A percentile compares a stretch with the other conserved stretches of the same genome.
Conservation (phyloP, 2,329 filamentous ascomycete species). For the Aspergillus sp. region DNA sequence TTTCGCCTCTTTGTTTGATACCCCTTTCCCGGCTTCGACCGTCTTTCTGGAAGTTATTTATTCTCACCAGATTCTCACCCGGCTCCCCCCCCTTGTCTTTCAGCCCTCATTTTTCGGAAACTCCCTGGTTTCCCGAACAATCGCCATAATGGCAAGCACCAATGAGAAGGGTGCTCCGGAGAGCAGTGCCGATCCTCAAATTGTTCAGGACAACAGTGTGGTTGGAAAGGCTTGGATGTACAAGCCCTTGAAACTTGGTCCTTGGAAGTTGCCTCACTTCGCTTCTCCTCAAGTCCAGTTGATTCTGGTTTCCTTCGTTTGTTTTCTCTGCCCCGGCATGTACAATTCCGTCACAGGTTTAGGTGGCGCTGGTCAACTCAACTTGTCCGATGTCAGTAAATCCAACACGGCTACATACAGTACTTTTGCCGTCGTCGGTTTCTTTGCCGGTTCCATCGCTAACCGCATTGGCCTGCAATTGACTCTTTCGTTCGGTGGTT, state of each 20-base stretch:
- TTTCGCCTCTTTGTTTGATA: neutral
- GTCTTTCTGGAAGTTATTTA: slow-evolving; percentile 7
- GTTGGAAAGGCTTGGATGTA: slow-evolving; percentile 63
- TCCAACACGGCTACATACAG: slow-evolving; percentile 71
- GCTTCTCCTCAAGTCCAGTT: slow-evolving; percentile 73
- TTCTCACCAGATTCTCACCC: neutral
- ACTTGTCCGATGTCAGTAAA: slow-evolving; percentile 59
- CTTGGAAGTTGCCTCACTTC: slow-evolving; percentile 62
- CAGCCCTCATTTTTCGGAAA: neutral
- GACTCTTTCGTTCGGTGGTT: slow-evolving; percentile 47
- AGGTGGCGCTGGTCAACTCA: slow-evolving; percentile 62
- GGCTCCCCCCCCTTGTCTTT: neutral
- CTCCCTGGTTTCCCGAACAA: neutral
- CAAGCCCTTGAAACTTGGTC: slow-evolving; percentile 57
- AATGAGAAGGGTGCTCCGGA: slow-evolving; percentile 19
- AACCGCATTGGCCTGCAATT: slow-evolving; percentile 46
- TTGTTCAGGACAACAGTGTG: slow-evolving; percentile 19
- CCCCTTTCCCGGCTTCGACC: slow-evolving; percentile 1
- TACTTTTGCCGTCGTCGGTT: slow-evolving; percentile 66
- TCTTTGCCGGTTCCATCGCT: slow-evolving; percentile 57
- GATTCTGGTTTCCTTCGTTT: slow-evolving; percentile 68
- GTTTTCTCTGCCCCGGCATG: slow-evolving; percentile 72
- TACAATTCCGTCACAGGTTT: slow-evolving; percentile 68
- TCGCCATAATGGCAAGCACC: slow-evolving; percentile 11
- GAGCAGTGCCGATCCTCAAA: slow-evolving; percentile 24